Evolutionary conservation across 495 filamentous ascomycete species (phyloP), one percentile per base, ranked within the genome.

Genomic region (Neurospora sp.): DNA sequence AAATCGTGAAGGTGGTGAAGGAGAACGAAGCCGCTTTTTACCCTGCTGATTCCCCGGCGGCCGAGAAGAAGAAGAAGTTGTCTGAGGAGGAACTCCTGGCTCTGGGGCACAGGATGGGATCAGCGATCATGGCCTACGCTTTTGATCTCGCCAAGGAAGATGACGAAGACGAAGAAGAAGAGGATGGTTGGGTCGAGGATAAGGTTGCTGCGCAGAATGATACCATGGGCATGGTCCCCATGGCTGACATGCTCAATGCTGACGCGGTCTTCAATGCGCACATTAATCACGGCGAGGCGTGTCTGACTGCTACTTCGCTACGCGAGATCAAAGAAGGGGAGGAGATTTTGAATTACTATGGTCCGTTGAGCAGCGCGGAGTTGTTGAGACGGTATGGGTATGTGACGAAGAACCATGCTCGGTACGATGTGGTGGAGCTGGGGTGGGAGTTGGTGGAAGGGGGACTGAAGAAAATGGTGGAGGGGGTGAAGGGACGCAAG

Each of bases 221-320:
- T 4, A 82, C 82, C 70, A 92, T 97, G 79, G 93, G 91, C 61
- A 95, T 98, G 93, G 91, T 98, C 10, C 94, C 94, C 17, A 84
- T 98, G 79, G 95, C 95, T 3, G 95, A 98, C 79, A 89, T 97
- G 74, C 87, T 97, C 14, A 98, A 98, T 77, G 94, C 95, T 1
- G 92, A 98, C 78, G 93, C 92, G 3, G 89, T 92, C 75, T 89
- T 89, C 70, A 96, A 97, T 72, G 88, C 92, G 10, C 89, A 90
- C 69, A 88, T 95, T 8, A 92, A 90, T 76, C 91, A 95, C 76
- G 89, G 89, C 72, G 87, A 88, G 61, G 84, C 86, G 9, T 81
- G 80, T 38, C 80, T 95, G 31, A 87, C 88, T 17, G 93, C 93
- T 82, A 90, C 88, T 68, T 83, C 90, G 3, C 84, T 92, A 73